Evolutionary conservation across 768 basidiomycete genomes (phyloP).

Genomic region (Xerocomellus intermedius): DNA sequence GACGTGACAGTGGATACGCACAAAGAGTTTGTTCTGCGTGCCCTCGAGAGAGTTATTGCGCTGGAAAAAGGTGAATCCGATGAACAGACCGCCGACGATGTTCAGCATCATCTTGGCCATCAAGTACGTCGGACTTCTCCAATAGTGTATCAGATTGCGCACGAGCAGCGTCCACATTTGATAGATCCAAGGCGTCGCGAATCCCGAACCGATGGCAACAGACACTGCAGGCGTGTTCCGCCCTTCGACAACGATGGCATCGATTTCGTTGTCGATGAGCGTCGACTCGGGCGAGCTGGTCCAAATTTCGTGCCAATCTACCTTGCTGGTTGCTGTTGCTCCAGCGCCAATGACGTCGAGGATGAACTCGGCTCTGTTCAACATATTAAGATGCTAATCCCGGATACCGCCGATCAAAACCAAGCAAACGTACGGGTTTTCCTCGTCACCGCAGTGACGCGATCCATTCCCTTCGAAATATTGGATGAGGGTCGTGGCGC

Average conservation of each 20-base stretch:
- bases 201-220: slow-evolving; percentile 41
- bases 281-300: slow-evolving; percentile 44
- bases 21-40: slow-evolving; percentile 66
- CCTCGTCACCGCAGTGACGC: slow-evolving; percentile 55
- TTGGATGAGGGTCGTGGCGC: slow-evolving; percentile 59
- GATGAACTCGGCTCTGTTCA: slow-evolving; percentile 55
- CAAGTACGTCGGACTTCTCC: slow-evolving; percentile 59
- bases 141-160: slow-evolving; percentile 48
- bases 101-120: slow-evolving; percentile 58
- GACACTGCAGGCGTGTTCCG: slow-evolving; percentile 37
- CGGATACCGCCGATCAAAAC: slow-evolving; percentile 37
- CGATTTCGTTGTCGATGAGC: slow-evolving; percentile 39
- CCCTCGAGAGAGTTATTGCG: slow-evolving; percentile 53
- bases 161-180: slow-evolving; percentile 45
- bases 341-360: slow-evolving; percentile 77
- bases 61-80: slow-evolving; percentile 63
- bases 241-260: slow-evolving; percentile 50
- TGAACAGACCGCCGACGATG: slow-evolving; percentile 52
- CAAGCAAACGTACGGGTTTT: slow-evolving; percentile 56
- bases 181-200: slow-evolving; percentile 52
- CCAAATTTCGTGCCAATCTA: slow-evolving; percentile 69
- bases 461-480: slow-evolving; percentile 78
- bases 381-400: slow-evolving; percentile 38
- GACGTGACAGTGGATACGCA: slow-evolving; percentile 31
- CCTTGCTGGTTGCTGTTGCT: slow-evolving; percentile 51